Conservation (phyloP, 805 yeast species). For the Scheffersomyces ergatensis region DNA sequence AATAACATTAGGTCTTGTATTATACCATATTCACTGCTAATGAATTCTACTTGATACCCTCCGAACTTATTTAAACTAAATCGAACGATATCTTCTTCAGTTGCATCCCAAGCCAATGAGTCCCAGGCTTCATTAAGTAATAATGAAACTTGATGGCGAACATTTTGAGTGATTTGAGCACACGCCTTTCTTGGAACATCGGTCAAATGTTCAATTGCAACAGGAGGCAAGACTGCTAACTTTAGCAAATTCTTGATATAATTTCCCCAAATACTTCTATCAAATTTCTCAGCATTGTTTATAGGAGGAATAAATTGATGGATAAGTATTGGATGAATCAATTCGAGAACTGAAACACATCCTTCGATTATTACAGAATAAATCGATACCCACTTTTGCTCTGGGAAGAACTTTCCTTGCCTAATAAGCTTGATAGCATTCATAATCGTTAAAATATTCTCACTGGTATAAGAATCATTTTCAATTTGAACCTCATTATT, state of each 20-base stretch:
- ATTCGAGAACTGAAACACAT: constrained; percentile 50
- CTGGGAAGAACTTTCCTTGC: constrained; percentile 61
- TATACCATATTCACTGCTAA: constrained; percentile 55
- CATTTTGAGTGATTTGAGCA: constrained; percentile 56
- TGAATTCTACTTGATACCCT: constrained; percentile 68
- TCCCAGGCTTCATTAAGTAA: constrained; percentile 71
- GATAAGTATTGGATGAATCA: constrained; percentile 50
- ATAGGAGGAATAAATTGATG: constrained; percentile 51
- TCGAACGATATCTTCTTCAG: constrained; percentile 48
- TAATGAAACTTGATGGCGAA: constrained; percentile 57
- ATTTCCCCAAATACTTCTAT: constrained; percentile 65
- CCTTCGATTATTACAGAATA: constrained; percentile 58
- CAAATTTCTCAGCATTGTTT: constrained; percentile 50
- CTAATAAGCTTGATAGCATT: constrained; percentile 51
- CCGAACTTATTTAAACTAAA: constrained; percentile 64
- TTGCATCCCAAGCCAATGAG: constrained; percentile 62
- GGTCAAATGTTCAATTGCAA: constrained; percentile 66
- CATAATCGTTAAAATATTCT: constrained; percentile 36
- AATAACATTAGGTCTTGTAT: constrained; percentile 63
- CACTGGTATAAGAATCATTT: constrained; percentile 39
- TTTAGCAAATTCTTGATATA: constrained; percentile 57
- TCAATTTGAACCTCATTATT: constrained; percentile 17
- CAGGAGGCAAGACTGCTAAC: constrained; percentile 64
- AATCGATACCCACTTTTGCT: constrained; percentile 70
- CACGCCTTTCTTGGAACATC: constrained; percentile 75